Base-by-base conservation (phyloP, 1,284 basidiomycete species). In the Ustilago trichophora region DNA sequence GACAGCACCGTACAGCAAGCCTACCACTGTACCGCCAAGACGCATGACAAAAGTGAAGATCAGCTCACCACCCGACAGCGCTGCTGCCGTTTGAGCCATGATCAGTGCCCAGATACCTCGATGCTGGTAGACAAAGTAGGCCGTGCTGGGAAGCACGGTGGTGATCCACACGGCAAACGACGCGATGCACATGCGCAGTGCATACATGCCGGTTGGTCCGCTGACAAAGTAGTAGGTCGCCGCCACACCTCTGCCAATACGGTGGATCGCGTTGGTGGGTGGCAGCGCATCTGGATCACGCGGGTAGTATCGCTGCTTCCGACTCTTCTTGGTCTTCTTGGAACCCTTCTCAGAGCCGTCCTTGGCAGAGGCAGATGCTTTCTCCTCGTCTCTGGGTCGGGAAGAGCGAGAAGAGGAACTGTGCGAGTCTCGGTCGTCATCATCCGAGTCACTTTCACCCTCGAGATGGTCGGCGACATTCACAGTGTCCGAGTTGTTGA, bases 261-360 rank as follows among this genome's bases (percentile, higher is more conserved):
- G 37, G 31, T 77, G 60, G 3, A 52, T 7, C n/a, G 46, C 13
- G 18, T 34, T 67, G 3, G 53, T 78, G 0, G 90, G 89, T 3
- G 89, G 88, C 0, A 91, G 77, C 0, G 88, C 89, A 74, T 91
- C 90, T 0, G 90, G 90, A 80, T 91, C 88, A 32, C 90, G 84
- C 2, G 85, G 82, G 16, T 67, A 63, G 32, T 51, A 50, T 33
- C 22, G 38, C 35, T 19, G 24, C 58, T 63, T 13, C 18, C n/a
- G n/a, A n/a, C n/a, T n/a, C n/a, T 31, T 21, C 27, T 24, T 1
- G 31, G 34, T 47, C 42, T 47, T 53, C 34, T 48, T 54, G 2
- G 34, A 29, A 1, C 8, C 22, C 12, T 45, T 31, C 31, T 38
- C 38, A 0, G 18, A 11, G 13, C 37, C 18, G 21, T 11, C 12